Conservation (phyloP, 768 basidiomycete species). For the Phanerodontia chrysosporium region DNA sequence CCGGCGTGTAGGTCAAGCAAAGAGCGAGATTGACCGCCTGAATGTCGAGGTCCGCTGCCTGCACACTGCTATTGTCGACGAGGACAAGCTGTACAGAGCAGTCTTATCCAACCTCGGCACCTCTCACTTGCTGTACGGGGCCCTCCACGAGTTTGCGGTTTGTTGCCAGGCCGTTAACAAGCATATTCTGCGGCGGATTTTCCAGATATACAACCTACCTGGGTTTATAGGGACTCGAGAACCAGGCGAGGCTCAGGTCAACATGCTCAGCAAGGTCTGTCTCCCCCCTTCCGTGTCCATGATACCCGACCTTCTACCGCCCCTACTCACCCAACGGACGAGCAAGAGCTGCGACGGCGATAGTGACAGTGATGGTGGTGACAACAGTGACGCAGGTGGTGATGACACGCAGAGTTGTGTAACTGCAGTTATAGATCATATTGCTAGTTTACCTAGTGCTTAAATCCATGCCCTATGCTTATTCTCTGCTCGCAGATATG, state of each 20-base stretch:
- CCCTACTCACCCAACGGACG: too few species aligned
- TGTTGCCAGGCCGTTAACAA: slow-evolving; percentile 9
- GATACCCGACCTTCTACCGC: too few species aligned
- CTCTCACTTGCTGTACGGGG: neutral
- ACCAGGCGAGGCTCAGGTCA: slow-evolving; percentile 3
- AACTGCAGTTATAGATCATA: too few species aligned
- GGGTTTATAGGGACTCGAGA: slow-evolving; percentile 7
- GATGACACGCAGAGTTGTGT: too few species aligned
- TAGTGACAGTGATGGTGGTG: too few species aligned
- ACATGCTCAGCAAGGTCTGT: neutral
- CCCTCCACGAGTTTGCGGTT: neutral
- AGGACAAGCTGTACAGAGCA: slow-evolving; percentile 8
- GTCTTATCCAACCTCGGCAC: neutral
- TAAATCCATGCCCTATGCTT: too few species aligned
- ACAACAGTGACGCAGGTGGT: too few species aligned
- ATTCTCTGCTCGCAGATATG: too few species aligned
- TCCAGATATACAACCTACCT: slow-evolving; percentile 4
- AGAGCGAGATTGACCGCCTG: slow-evolving; percentile 22
- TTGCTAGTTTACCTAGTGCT: too few species aligned
- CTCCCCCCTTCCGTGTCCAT: too few species aligned
- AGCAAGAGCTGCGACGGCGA: too few species aligned
- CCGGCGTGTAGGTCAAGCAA: slow-evolving; percentile 17
- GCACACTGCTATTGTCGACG: slow-evolving; percentile 22
- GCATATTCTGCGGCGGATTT: slow-evolving; percentile 4
- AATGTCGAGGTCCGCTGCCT: slow-evolving; percentile 25